Conservation (phyloP, 495 filamentous ascomycete genomes). For the Rostrohypoxylon terebratum region DNA sequence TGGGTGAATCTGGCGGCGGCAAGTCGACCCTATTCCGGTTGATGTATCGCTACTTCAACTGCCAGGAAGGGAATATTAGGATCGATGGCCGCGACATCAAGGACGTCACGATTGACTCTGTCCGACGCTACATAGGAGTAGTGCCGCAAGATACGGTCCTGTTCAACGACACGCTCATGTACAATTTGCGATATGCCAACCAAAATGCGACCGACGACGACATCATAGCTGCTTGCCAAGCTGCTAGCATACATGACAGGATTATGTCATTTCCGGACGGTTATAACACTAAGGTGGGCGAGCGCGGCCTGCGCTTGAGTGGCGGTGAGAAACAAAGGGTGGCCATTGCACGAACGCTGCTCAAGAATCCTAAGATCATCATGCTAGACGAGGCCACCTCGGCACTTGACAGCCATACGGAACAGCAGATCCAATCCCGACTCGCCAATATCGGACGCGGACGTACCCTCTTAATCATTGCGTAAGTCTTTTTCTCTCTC, state of each 20-base stretch:
- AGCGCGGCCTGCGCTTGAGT: conserved; percentile 90
- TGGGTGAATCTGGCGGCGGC: conserved; percentile 95
- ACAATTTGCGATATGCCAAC: conserved; percentile 96
- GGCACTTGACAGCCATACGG: conserved; percentile 93
- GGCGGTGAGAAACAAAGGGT: conserved; percentile 98
- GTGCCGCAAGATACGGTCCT: conserved; percentile 96
- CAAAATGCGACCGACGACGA: conserved; percentile 86
- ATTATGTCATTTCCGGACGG: conserved; percentile 93
- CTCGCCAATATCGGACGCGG: conserved; percentile 81
- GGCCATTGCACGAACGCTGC: conserved; percentile 94
- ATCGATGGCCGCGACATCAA: conserved; percentile 87
- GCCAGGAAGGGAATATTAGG: conserved; percentile 77
- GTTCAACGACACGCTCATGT: conserved; percentile 97
- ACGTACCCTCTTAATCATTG: conserved; percentile 79
- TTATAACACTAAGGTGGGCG: conserved; percentile 92
- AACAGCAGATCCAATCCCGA: conserved; percentile 93
- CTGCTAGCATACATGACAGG: conserved; percentile 95
- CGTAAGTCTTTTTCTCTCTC: conserved; percentile 57
- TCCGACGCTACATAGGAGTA: conserved; percentile 90
- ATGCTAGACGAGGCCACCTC: conserved; percentile 97
- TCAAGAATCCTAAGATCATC: conserved; percentile 96
- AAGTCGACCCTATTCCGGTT: conserved; percentile 98
- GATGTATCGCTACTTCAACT: conserved; percentile 95
- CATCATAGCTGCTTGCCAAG: conserved; percentile 87
- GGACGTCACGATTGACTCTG: conserved; percentile 90